These are phyloP conservation scores for Dunaliella sp. DNA, from an alignment of 139 green algal genomes.

Conservation along the genomic window DNA sequence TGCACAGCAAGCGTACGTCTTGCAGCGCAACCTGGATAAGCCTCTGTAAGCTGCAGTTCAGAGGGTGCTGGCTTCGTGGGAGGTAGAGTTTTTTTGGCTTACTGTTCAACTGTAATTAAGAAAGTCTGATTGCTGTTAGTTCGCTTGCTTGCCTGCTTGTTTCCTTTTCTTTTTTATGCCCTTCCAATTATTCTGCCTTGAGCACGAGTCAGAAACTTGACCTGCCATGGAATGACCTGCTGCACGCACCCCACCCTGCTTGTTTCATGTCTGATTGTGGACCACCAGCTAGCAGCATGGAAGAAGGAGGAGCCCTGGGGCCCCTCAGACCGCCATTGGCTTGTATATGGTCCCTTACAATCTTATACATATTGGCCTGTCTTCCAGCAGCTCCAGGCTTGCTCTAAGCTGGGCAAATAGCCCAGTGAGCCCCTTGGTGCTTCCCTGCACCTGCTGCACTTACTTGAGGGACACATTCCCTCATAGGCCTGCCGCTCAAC, in stretches of 20 bases:
- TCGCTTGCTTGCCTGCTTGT: background rate
- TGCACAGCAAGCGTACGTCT: background rate
- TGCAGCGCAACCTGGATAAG: background rate
- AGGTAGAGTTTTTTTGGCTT: background rate
- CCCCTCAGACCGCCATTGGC: background rate
- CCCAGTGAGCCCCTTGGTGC: background rate
- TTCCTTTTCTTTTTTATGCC: background rate
- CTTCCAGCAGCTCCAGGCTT: background rate
- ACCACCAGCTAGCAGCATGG: too few species aligned
- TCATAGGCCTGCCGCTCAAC: too few species aligned
- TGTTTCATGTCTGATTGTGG: background rate
- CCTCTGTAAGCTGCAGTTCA: background rate
- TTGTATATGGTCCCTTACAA: too few species aligned
- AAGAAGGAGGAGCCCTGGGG: background rate
- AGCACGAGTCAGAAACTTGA: too few species aligned
- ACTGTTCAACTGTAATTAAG: background rate
- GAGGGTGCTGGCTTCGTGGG: too few species aligned
- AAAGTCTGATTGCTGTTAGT: background rate
- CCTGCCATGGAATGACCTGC: too few species aligned
- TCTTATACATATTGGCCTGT: background rate
- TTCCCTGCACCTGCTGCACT: background rate
- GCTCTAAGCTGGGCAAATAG: background rate
- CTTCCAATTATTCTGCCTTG: background rate
- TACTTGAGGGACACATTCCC: too few species aligned
- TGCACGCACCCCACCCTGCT: background rate